These are phyloP conservation scores for Ramularia endophylla DNA, from an alignment of 2,329 filamentous ascomycete species.

Conservation along the genomic window DNA sequence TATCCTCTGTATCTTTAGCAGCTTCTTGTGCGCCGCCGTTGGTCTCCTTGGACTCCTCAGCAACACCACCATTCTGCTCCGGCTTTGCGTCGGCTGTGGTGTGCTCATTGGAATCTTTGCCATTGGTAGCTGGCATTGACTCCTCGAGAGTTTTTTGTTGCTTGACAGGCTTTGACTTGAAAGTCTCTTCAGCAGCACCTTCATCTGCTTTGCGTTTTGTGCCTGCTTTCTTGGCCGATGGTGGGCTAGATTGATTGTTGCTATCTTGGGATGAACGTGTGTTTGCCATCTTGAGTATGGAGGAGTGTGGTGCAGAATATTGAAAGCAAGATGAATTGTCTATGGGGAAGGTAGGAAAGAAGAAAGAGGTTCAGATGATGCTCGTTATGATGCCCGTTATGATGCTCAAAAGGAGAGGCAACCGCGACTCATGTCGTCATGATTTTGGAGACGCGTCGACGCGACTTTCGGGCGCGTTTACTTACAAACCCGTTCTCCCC, in stretches of 20 bases:
- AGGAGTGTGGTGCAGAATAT: neutral
- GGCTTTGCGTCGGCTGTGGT: slow-evolving; percentile 15
- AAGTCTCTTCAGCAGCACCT: slow-evolving; percentile 22
- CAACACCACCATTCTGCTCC: slow-evolving; percentile 10
- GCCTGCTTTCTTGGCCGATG: slow-evolving; percentile 6
- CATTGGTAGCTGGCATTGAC: slow-evolving; percentile 35
- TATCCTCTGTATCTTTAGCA: slow-evolving; percentile 3
- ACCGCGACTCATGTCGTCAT: too few relatives aligned
- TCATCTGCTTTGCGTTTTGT: slow-evolving; percentile 15
- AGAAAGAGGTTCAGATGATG: too few relatives aligned
- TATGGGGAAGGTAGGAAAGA: too few relatives aligned
- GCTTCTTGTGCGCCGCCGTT: slow-evolving; percentile 19
- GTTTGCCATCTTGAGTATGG: slow-evolving; percentile 4
- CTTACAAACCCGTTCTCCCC: slow-evolving; percentile 6
- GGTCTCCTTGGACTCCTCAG: slow-evolving; percentile 20
- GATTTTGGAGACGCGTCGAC: too few relatives aligned
- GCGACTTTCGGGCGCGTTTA: too few relatives aligned
- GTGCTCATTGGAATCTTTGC: slow-evolving; percentile 9
- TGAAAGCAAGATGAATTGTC: too few relatives aligned
- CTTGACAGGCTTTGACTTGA: slow-evolving; percentile 36
- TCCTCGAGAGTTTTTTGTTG: slow-evolving; percentile 51
- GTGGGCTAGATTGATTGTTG: slow-evolving; percentile 4
- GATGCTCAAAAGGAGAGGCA: too few relatives aligned
- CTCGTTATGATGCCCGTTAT: too few relatives aligned
- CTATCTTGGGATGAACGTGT: slow-evolving; percentile 11